Evolutionary conservation across 2,329 filamentous ascomycete species (phyloP).

Genomic region (Arthrobotrys sphaeroides): DNA sequence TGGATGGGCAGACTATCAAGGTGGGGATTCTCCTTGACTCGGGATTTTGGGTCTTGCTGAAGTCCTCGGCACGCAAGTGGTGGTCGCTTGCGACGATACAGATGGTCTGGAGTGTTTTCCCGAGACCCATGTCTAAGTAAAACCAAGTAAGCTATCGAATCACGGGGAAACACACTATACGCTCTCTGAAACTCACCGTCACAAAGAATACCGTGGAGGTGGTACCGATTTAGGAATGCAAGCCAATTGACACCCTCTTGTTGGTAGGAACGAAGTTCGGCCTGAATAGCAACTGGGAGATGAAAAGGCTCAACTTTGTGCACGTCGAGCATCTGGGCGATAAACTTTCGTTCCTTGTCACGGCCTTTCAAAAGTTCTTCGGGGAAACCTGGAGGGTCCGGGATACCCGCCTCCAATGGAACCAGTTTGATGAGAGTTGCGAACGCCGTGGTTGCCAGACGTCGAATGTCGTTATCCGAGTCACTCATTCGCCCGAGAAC

Average conservation of each 20-base stretch:
- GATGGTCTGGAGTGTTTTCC: conserved; percentile 95
- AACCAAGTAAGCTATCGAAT: conserved; percentile 3
- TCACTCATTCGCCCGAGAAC: conserved; percentile 98
- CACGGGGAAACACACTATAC: not conserved
- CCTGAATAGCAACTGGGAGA: conserved; percentile 96
- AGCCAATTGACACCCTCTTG: conserved; percentile 99
- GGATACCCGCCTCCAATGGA: conserved; percentile 94
- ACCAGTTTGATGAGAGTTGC: conserved; percentile 97
- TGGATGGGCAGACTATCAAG: conserved; percentile 94
- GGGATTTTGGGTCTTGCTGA: conserved; percentile 78
- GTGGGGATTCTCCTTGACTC: conserved; percentile 85
- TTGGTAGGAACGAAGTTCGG: conserved; percentile 93
- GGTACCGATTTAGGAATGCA: conserved; percentile 96
- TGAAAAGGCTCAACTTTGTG: conserved; percentile 95
- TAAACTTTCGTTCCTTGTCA: conserved; percentile 94
- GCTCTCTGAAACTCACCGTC: conserved; percentile 65
- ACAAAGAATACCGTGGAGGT: conserved; percentile 96
- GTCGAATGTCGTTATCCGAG: conserved; percentile 91
- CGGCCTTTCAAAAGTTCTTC: conserved; percentile 86
- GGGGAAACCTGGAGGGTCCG: conserved; percentile 91
- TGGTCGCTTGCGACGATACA: conserved; percentile 99
- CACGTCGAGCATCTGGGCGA: conserved; percentile 91
- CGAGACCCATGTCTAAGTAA: conserved; percentile 87
- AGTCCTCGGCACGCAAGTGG: conserved; percentile 90
- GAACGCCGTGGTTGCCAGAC: conserved; percentile 95